A percentile compares a stretch with the other conserved stretches of the same genome.
Evolutionary conservation across 1,139 yeast genomes (phyloP).

Genomic region (Zygotorulaspora mrakii): DNA sequence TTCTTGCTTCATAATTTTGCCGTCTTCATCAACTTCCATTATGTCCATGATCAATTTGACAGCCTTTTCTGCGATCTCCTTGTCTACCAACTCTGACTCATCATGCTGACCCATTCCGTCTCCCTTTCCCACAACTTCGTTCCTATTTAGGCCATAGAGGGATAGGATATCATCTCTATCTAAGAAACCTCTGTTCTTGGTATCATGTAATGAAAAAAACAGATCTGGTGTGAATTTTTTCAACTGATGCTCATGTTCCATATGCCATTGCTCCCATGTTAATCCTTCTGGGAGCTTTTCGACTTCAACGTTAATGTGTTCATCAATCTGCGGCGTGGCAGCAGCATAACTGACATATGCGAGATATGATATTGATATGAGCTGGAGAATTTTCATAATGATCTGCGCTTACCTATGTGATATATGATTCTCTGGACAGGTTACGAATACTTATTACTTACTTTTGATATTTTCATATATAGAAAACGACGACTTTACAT

Average conservation of each 20-base stretch:
- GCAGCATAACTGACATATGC: constrained; percentile 5
- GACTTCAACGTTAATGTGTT: constrained; percentile 29
- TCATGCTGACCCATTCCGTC: constrained; percentile 84
- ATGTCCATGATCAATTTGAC: constrained; percentile 51
- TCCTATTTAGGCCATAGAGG: constrained; percentile 74
- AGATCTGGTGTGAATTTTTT: constrained; percentile 69
- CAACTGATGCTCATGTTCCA: constrained; percentile 80
- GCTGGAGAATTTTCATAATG: background rate
- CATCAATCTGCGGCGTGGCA: constrained; percentile 10
- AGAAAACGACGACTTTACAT: too few species aligned
- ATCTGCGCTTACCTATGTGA: too few species aligned
- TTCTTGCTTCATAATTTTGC: constrained; percentile 60
- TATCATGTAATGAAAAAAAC: constrained; percentile 82
- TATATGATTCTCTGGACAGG: too few species aligned
- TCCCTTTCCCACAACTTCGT: constrained; percentile 78
- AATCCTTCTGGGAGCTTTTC: constrained; percentile 48
- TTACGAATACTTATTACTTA: too few species aligned
- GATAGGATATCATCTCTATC: constrained; percentile 66
- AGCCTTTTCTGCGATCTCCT: constrained; percentile 56
- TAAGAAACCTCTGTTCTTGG: constrained; percentile 50
- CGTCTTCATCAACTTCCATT: constrained; percentile 67
- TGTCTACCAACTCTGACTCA: constrained; percentile 54
- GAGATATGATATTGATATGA: constrained; percentile 1
- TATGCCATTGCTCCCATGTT: constrained; percentile 81
- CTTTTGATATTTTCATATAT: too few species aligned